Evolutionary conservation across 345 rosid genomes (phyloP).

Genomic region (Populus alba): DNA sequence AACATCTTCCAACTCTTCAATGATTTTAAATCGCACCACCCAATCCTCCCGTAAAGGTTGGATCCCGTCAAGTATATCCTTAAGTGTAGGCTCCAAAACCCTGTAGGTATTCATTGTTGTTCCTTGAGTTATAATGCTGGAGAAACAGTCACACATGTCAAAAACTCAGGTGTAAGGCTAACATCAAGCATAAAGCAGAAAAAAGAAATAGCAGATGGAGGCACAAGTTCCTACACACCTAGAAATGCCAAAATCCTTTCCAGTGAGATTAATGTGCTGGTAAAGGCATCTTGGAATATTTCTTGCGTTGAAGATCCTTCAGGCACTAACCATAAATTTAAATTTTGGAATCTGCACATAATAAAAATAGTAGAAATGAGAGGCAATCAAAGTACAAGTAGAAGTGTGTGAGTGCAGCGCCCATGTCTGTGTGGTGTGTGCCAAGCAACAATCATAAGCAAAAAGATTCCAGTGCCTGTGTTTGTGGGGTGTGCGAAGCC

Average conservation of each 20-base stretch:
- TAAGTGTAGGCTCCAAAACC: conserved; percentile 47
- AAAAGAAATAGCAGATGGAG: background rate
- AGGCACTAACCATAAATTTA: background rate
- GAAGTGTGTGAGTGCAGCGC: no score
- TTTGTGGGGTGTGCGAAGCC: no score
- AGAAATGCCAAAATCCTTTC: background rate
- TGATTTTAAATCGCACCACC: conserved; percentile 41
- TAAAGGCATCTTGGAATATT: background rate
- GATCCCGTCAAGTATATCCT: conserved; percentile 54
- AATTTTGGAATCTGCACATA: background rate
- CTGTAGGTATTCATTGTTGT: conserved; percentile 42
- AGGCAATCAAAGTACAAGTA: no score
- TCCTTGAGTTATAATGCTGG: conserved; percentile 19
- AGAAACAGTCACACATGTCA: conserved; percentile 13
- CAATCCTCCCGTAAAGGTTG: conserved; percentile 56
- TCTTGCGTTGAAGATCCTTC: background rate
- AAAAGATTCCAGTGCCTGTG: no score
- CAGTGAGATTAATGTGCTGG: background rate
- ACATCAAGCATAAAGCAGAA: background rate
- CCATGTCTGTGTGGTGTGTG: no score
- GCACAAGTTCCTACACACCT: background rate
- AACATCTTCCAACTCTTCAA: conserved; percentile 50
- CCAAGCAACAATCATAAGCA: no score
- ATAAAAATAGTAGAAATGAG: background rate
- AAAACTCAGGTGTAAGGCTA: conserved; percentile 4